Base-by-base conservation (phyloP, 345 rosid genomes). In the Fremontodendron californicum region DNA sequence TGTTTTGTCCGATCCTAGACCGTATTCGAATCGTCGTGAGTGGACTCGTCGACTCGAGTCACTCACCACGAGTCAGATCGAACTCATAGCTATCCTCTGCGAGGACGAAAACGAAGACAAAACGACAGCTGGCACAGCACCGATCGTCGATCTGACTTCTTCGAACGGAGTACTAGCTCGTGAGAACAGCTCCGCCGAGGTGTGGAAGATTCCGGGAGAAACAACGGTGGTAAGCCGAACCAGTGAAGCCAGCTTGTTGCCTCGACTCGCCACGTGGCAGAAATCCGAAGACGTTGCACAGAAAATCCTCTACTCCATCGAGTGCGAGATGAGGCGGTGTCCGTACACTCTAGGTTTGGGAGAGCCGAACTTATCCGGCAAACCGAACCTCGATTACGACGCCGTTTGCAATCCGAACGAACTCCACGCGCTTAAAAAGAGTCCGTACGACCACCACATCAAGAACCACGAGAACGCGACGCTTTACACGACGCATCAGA, bases 311-410 rank as follows among this genome's bases (percentile, higher is more conserved):
- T 58, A 58, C 63, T 25, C 35, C 63, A 25, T 58, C 33, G 63
- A 58, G 63, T 58, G 63, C 63, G 33, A 58, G 33, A 58, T 58
- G 63, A 58, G 63, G 35, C 13, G 63, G 3, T 10, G 35, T 58
- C 35, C 63, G 33, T 58, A 58, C 35, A 58, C 63, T 23, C 63
- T 58, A 25, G 63, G 63, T 58, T 25, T 58, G 33, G 63, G 63
- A 11, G 63, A 95, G 81, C 94, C 92, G 0, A 95, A 95, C 80
- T 84, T 93, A 39, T 37, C 86, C 68, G 97, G 90, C 0, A 95
- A 95, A 79, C 90, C 91, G 25, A 89, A 78, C 78, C 89, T 95
- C 29, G 89, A 84, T 5, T 95, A 92, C 90, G 99, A 95, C 81
- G 83, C 86, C 80, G 84, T 95, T 62, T 92, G 97, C 82, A 84